These are phyloP conservation scores for Penicillium canescens DNA, from an alignment of 495 filamentous ascomycete species.

Conservation along the genomic window DNA sequence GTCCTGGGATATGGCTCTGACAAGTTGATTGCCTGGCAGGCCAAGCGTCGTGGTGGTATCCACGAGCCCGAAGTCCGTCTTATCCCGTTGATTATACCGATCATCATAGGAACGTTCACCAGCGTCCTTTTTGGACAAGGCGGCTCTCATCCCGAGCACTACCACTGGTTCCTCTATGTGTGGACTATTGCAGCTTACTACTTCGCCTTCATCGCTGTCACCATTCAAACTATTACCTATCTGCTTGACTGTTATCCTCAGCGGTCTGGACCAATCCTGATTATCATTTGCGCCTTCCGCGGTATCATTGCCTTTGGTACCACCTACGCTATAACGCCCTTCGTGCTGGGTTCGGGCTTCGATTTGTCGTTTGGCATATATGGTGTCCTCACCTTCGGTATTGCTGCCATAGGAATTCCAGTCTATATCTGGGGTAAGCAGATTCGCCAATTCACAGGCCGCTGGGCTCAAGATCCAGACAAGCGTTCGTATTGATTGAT, in stretches of 20 bases:
- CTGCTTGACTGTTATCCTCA: constrained; percentile 39
- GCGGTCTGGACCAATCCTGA: constrained; percentile 35
- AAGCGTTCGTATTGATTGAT: no score
- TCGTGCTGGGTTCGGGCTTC: constrained; percentile 26
- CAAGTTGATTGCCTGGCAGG: constrained; percentile 22
- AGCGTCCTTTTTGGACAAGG: constrained; percentile 34
- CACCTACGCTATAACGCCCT: constrained; percentile 28
- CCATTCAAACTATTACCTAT: constrained; percentile 40
- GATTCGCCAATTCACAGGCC: constrained; percentile 30
- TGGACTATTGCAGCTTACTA: constrained; percentile 34
- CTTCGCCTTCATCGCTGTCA: constrained; percentile 39
- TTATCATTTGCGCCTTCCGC: constrained; percentile 42
- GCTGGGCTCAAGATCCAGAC: no score
- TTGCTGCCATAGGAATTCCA: constrained; percentile 24
- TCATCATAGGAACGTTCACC: constrained; percentile 31
- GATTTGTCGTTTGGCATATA: constrained; percentile 31
- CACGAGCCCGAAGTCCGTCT: constrained; percentile 35
- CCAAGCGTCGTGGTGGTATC: constrained; percentile 25
- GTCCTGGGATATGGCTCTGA: constrained; percentile 33
- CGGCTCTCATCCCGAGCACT: constrained; percentile 26
- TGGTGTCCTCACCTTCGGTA: constrained; percentile 23
- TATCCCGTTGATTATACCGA: constrained; percentile 31
- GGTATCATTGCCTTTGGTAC: constrained; percentile 39
- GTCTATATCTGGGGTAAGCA: constrained; percentile 33
- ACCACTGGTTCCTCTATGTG: constrained; percentile 37